Evolutionary conservation across 2,329 filamentous ascomycete species (phyloP).

Genomic region (Thielaviopsis euricoi): DNA sequence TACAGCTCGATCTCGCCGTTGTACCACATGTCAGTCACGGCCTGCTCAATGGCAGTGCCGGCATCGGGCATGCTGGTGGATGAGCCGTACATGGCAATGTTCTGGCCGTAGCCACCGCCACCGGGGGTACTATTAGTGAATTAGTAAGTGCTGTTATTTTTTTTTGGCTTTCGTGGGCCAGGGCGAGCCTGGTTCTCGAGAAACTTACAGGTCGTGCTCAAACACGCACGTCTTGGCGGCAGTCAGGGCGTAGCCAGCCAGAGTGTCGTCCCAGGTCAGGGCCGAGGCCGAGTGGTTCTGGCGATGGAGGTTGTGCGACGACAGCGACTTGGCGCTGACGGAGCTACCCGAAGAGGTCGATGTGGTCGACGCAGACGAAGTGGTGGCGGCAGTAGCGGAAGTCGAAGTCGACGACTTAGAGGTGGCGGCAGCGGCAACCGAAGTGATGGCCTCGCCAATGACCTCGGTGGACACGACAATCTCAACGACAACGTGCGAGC

Average conservation of each 20-base stretch:
- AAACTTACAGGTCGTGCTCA: slow-evolving; percentile 56
- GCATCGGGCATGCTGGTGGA: slow-evolving; percentile 21
- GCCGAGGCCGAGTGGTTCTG: slow-evolving; percentile 56
- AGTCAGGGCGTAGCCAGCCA: slow-evolving; percentile 45
- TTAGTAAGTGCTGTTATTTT: not conserved
- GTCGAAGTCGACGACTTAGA: slow-evolving; percentile 4
- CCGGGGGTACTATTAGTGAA: slow-evolving; percentile 30
- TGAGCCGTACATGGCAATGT: slow-evolving; percentile 54
- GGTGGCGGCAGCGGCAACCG: slow-evolving; percentile 5
- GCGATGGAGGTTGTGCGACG: slow-evolving; percentile 76
- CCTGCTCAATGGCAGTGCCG: slow-evolving; percentile 39
- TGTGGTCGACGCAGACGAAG: slow-evolving; percentile 14
- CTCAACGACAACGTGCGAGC: not conserved
- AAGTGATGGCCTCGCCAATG: slow-evolving; percentile 3
- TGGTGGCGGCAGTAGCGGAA: not conserved
- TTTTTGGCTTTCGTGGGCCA: too few relatives aligned
- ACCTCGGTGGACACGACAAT: not conserved
- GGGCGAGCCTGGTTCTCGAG: not conserved
- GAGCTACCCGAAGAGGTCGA: slow-evolving; percentile 17
- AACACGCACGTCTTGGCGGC: slow-evolving; percentile 56
- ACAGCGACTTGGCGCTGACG: slow-evolving; percentile 25
- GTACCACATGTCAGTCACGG: slow-evolving; percentile 78
- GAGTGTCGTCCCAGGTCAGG: slow-evolving; percentile 47
- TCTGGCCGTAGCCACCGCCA: slow-evolving; percentile 67
- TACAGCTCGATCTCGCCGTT: slow-evolving; percentile 53